phyloP scores from a whole-genome alignment of 768 basidiomycete species.

The Strobilomyces echinocephalus region DNA sequence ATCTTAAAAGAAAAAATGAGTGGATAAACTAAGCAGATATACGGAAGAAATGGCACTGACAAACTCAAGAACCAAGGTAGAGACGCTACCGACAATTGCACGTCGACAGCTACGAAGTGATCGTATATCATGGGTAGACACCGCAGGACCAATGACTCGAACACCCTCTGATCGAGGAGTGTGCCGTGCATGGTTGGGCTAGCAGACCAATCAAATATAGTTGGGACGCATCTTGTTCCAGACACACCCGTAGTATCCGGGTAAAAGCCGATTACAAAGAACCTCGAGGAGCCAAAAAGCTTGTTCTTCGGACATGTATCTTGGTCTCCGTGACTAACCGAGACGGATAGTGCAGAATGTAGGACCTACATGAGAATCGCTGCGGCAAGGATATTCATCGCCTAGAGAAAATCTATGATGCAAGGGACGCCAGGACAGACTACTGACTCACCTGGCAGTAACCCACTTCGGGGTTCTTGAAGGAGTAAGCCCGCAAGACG shows the following conservation, averaged over 20 bases:
- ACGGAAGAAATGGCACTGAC: slow-evolving; percentile 46
- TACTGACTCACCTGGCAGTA: slow-evolving; percentile 73
- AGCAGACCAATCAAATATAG: slow-evolving; percentile 4
- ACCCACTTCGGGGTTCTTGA: slow-evolving; percentile 90
- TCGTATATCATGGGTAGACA: slow-evolving; percentile 93
- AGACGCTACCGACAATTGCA: slow-evolving; percentile 94
- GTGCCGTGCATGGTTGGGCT: slow-evolving; percentile 99
- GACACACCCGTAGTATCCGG: slow-evolving; percentile 91
- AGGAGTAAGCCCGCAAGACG: slow-evolving; percentile 92
- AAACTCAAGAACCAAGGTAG: slow-evolving; percentile 97
- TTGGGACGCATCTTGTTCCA: not conserved
- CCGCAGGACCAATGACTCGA: slow-evolving; percentile 86
- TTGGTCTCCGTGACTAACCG: slow-evolving; percentile 30
- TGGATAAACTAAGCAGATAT: not conserved
- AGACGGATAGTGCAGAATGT: not conserved
- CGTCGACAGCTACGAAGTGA: slow-evolving; percentile 86
- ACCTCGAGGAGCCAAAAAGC: slow-evolving; percentile 97
- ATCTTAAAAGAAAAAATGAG: slow-evolving; percentile 34
- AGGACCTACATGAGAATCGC: slow-evolving; percentile 80
- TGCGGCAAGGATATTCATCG: slow-evolving; percentile 96
- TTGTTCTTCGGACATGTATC: slow-evolving; percentile 99
- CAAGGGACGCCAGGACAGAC: not conserved
- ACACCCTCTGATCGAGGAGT: slow-evolving; percentile 95
- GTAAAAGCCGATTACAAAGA: slow-evolving; percentile 88
- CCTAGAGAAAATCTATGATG: slow-evolving; percentile 40